These are phyloP conservation scores for Trypanosoma scelopori DNA, from an alignment of 208 protist genomes.

Conservation along the genomic window DNA sequence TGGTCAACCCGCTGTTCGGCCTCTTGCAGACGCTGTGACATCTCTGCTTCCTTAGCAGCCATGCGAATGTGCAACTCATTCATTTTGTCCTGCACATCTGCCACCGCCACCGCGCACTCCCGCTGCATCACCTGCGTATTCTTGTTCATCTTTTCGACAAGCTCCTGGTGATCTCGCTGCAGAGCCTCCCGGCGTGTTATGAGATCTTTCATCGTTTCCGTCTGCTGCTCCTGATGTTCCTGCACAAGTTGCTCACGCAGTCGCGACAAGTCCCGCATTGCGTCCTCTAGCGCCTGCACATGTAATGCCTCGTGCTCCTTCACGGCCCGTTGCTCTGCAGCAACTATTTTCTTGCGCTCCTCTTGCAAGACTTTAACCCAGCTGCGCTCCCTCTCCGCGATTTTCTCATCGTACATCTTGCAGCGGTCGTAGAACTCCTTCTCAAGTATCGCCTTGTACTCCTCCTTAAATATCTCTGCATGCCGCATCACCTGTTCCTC, in stretches of 20 bases:
- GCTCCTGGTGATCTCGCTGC: slow-evolving; percentile 30
- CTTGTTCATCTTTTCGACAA: slow-evolving; percentile 25
- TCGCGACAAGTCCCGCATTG: slow-evolving; percentile 53
- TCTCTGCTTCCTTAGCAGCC: slow-evolving; percentile 25
- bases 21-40: slow-evolving; percentile 17
- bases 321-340: slow-evolving; percentile 46
- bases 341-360: slow-evolving; percentile 47
- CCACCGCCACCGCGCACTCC: slow-evolving; percentile 33
- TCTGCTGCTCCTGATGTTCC: slow-evolving; percentile 41
- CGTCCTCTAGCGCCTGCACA: slow-evolving; percentile 45
- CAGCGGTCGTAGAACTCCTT: slow-evolving; percentile 39
- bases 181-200: slow-evolving; percentile 31
- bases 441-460: slow-evolving; percentile 38
- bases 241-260: slow-evolving; percentile 45
- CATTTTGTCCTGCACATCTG: slow-evolving; percentile 32
- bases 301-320: slow-evolving; percentile 42
- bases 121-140: slow-evolving; percentile 34
- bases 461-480: slow-evolving; percentile 33
- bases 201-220: slow-evolving; percentile 34
- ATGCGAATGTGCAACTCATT: slow-evolving; percentile 5
- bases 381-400: slow-evolving; percentile 29
- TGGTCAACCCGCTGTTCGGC: slow-evolving; percentile 9
- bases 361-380: slow-evolving; percentile 39
- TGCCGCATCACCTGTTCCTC: slow-evolving; percentile 35
- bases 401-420: slow-evolving; percentile 29